Percentiles rank a stretch among this genome's conserved stretches.
These are phyloP conservation scores for Juncus effusus DNA, from an alignment of 176 grass and related monocot genomes.

Conservation along the genomic window DNA sequence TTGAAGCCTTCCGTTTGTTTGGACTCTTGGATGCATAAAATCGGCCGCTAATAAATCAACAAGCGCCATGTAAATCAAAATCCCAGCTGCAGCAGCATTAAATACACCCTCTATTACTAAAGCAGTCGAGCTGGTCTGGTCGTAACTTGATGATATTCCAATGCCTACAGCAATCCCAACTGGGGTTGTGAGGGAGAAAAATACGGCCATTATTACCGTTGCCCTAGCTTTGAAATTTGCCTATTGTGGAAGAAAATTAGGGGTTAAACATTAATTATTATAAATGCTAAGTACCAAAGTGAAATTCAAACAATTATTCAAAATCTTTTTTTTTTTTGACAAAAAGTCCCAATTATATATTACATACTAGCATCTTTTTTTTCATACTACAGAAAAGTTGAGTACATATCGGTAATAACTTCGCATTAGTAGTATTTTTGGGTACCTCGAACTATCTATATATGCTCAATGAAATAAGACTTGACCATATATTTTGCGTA, in stretches of 20 bases:
- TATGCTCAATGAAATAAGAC: no score
- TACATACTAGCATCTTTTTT: conserved; percentile 1
- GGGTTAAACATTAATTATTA: background rate
- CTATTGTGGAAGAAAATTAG: conserved; percentile 38
- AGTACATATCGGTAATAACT: no score
- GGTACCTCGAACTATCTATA: no score
- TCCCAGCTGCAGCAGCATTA: conserved; percentile 78
- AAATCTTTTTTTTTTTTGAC: no score
- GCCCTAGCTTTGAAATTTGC: conserved; percentile 80
- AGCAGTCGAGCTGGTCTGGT: conserved; percentile 55
- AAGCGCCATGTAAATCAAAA: conserved; percentile 95
- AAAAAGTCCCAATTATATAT: background rate
- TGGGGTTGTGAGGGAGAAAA: conserved; percentile 95
- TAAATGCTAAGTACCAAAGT: background rate
- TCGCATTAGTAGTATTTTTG: no score
- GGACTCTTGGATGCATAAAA: conserved; percentile 78
- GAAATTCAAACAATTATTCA: background rate
- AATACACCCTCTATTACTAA: conserved; percentile 70
- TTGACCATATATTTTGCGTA: no score
- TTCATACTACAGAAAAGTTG: no score
- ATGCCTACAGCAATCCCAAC: conserved; percentile 71
- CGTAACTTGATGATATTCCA: conserved; percentile 68
- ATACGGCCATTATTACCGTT: conserved; percentile 70
- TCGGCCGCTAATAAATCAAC: conserved; percentile 91
- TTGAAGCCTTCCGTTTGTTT: conserved; percentile 80